Evolutionary conservation across 805 yeast species (phyloP).

Genomic region (Metschnikowia continentalis): DNA sequence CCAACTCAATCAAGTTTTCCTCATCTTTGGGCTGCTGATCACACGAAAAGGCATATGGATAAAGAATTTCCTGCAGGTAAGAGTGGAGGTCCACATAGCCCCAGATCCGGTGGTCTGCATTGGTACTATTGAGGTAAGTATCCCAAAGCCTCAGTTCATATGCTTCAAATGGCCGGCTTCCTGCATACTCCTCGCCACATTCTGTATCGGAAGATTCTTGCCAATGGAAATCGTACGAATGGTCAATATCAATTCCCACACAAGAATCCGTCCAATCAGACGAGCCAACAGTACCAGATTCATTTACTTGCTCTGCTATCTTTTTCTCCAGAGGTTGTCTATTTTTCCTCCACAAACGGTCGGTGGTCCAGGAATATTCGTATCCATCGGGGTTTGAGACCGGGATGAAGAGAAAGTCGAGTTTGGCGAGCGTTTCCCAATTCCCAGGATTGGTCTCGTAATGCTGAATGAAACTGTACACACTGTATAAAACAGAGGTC

Average conservation of each 20-base stretch:
- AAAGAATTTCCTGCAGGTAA: constrained; percentile 76
- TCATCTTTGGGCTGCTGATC: constrained; percentile 68
- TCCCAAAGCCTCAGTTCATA: constrained; percentile 38
- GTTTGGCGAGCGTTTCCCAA: constrained; percentile 47
- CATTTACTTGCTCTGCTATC: constrained; percentile 19
- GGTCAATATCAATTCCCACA: constrained; percentile 82
- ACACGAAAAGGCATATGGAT: constrained; percentile 82
- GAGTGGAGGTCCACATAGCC: constrained; percentile 85
- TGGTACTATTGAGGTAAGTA: constrained; percentile 39
- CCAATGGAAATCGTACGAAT: constrained; percentile 76
- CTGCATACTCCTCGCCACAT: constrained; percentile 81
- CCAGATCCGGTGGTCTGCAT: constrained; percentile 53
- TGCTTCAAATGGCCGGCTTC: constrained; percentile 64
- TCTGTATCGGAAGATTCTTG: constrained; percentile 56
- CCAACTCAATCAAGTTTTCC: constrained; percentile 76
- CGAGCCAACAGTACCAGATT: not conserved
- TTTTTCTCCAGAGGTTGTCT: constrained; percentile 47
- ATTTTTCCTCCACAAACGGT: constrained; percentile 86
- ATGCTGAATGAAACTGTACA: constrained; percentile 33
- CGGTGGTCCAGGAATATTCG: constrained; percentile 72
- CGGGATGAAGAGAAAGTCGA: constrained; percentile 77
- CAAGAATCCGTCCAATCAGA: constrained; percentile 44
- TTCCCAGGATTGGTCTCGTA: constrained; percentile 32
- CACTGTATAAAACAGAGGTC: constrained; percentile 59
- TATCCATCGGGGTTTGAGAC: constrained; percentile 91